Evolutionary conservation across 176 grass and related monocot genomes (phyloP).

Genomic region (Alloteropsis semialata): DNA sequence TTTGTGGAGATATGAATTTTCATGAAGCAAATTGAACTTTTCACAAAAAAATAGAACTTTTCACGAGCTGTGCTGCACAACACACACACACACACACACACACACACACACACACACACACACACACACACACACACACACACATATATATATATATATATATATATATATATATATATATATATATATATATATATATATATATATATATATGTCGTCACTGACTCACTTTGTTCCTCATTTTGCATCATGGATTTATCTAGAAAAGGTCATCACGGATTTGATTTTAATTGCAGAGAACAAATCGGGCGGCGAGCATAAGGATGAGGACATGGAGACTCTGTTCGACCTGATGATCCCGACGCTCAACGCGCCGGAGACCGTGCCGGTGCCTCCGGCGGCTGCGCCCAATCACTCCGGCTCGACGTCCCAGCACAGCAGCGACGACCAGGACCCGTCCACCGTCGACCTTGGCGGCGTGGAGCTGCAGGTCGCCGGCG

Average conservation of each 20-base stretch:
- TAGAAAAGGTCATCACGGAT: not conserved
- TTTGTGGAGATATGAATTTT: not conserved
- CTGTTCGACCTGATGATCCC: conserved; percentile 45
- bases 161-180: no score
- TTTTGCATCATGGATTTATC: not conserved
- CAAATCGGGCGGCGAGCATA: conserved; percentile 2
- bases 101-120: no score
- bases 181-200: no score
- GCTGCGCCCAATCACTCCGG: conserved; percentile 19
- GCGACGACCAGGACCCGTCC: conserved; percentile 18
- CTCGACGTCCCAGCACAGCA: conserved; percentile 25
- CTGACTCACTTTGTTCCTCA: not conserved
- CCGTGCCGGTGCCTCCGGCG: not conserved
- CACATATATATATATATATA: no score
- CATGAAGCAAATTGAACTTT: not conserved
- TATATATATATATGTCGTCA: no score
- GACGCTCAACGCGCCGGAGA: not conserved
- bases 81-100: no score
- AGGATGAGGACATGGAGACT: conserved; percentile 10
- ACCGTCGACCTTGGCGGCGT: not conserved
- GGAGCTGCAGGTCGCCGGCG: not conserved
- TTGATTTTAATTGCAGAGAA: conserved; percentile 15
- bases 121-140: no score
- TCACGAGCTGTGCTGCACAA: no score
- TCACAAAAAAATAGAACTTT: no score